A percentile compares a stretch with the other conserved stretches of the same genome.
phyloP scores from a whole-genome alignment of 202 grass and related monocot species.

The Alloteropsis angusta region DNA sequence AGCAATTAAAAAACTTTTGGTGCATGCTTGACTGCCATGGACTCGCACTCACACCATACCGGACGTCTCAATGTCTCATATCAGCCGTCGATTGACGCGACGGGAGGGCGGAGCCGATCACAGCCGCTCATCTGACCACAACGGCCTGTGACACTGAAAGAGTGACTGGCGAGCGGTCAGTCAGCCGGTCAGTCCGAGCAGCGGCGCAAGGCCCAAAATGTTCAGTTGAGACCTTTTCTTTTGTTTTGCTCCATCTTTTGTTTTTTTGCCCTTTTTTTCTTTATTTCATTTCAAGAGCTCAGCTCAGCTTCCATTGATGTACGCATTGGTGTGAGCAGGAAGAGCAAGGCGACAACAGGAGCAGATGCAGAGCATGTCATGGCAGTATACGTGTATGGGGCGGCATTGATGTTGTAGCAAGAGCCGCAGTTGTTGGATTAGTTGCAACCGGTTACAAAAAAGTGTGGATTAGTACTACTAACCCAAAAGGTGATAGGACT shows the following conservation, averaged over 20 bases:
- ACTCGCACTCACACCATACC: neutral
- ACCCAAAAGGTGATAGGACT: slow-evolving; percentile 17
- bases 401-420: neutral
- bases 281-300: neutral
- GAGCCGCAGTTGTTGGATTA: slow-evolving; percentile 24
- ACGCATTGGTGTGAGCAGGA: neutral
- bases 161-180: neutral
- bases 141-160: neutral
- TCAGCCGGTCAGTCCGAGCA: neutral
- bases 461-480: slow-evolving; percentile 13
- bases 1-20: slow-evolving; percentile 12
- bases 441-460: slow-evolving; percentile 19
- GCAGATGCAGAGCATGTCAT: neutral
- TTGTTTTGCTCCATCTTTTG: neutral
- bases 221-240: neutral
- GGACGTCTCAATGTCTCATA: neutral
- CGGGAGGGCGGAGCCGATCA: neutral
- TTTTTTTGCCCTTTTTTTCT: neutral
- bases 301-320: neutral
- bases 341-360: neutral
- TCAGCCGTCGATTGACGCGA: neutral
- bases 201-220: slow-evolving; percentile 29
- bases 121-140: neutral
- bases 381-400: neutral
- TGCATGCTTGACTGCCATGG: slow-evolving; percentile 12